Evolutionary conservation across 208 protist species (phyloP), one percentile per base, ranked within the genome.

Genomic region (Angomonas deanei): DNA sequence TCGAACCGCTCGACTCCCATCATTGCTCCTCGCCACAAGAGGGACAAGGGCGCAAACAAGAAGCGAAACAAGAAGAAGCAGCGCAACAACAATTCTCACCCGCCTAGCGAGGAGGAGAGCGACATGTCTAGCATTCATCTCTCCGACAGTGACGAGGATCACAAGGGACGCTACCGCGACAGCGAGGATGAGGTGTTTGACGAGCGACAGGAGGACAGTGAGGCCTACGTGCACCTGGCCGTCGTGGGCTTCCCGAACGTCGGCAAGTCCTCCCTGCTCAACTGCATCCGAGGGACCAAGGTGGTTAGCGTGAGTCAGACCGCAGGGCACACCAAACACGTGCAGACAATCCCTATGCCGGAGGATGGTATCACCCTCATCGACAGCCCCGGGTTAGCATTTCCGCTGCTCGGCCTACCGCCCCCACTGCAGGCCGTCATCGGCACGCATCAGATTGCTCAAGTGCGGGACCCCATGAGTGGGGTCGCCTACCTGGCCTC

Each of bases 311-410:
- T 94, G n/a, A 96, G 85, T 52, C 64, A 79, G 17, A 98, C 95
- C 15, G 91, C 97, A 3, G 98, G 98, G 0, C 97, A 99, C 75
- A 99, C 97, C 19, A 99, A 99, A 63, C 95, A 98, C 59, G 65
- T 98, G 27, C 96, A 99, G 73, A 99, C 97, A 0, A 98, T 98
- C 32, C 87, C 87, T 27, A 69, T 99, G 6, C 82, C 90, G 0
- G 68, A 53, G 10, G 84, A 96, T 55, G 32, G 72, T 23, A 64
- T 99, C 56, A 82, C 86, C 6, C 77, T 99, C 10, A 91, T 97
- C 36, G 97, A 99, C 78, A 97, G 92, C 64, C 97, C 97, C 0
- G 97, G 97, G 5, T 70, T 99, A 3, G 88, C 91, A 2, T 96
- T 98, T 57, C 97, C 97, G 15, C 74, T 88, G 13, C 75, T 81